Evolutionary conservation across 345 rosid species (phyloP), one percentile per base, ranked within the genome.

Genomic region (Gynandropsis gynandra): DNA sequence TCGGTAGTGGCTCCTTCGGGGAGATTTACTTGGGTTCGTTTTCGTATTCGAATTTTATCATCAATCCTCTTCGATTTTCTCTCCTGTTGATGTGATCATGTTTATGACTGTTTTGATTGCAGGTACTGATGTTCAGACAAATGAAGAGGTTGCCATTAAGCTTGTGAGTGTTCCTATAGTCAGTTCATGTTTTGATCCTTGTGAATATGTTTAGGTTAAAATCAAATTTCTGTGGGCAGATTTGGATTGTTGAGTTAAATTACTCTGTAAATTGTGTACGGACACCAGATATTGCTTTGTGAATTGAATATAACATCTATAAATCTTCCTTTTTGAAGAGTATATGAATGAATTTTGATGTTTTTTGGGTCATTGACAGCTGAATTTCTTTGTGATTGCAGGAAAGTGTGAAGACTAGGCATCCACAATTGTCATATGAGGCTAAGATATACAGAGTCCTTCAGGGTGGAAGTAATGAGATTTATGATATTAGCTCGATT

Each of bases 1-100:
- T 90, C 76, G 98, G 98, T 1, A 82, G 96, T 62, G 98, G 98
- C 37, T 89, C 97, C 0, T 90, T 90, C 57, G 98, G 98, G 54
- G 96, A 90, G 85, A 90, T 90, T 78, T 79, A 83, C 66, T 83
- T 80, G 31, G 98, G 98, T 87, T 62, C 31, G 82, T 59, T 49
- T 8, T 32, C 24, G 41, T 50, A 5, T 12, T 39, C 16, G 12
- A 1, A 10, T 39, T 6, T 39, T 6, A 7, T 5, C 17, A 8
- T 10, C 5, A 33, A 13, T 9, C 19, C 55, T 36, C 43, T 19
- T n/a, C 57, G 21, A 8, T 13, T 7, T 20, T 52, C 21, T 39
- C 15, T 40, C 27, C 15, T 24, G n/a, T 49, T 47, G 39, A 36
- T 47, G 42, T 21, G 51, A 32, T 19, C 38, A 19, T 32, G 40